phyloP scores from a whole-genome alignment of 768 basidiomycete species.

The Xerocomellus chrysenteron region DNA sequence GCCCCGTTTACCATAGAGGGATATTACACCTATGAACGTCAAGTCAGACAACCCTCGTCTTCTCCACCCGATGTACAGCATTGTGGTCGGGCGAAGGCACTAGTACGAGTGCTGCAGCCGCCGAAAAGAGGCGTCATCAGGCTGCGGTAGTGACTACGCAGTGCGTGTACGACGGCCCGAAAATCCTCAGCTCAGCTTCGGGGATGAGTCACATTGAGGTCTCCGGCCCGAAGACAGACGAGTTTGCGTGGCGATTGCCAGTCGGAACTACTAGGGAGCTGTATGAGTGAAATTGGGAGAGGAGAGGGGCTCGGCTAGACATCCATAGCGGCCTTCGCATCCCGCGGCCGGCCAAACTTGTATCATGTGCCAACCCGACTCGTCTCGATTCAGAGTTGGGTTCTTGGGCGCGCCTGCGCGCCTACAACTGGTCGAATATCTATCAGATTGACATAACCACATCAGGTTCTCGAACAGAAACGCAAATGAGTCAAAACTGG shows the following conservation, averaged over 20 bases:
- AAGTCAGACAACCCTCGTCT: background rate
- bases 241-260: background rate
- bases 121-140: background rate
- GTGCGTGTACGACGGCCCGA: background rate
- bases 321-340: conserved; percentile 31
- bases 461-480: conserved; percentile 19
- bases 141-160: background rate
- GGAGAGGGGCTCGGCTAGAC: conserved; percentile 43
- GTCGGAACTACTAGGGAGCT: conserved; percentile 3
- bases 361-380: conserved; percentile 41
- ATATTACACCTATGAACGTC: background rate
- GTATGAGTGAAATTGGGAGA: conserved; percentile 23
- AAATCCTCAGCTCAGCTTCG: background rate
- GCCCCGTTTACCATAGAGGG: background rate
- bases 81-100: background rate
- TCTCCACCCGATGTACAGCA: background rate
- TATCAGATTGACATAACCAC: conserved; percentile 2
- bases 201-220: background rate
- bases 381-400: conserved; percentile 34
- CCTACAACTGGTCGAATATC: conserved; percentile 13
- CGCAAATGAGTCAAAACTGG: conserved; percentile 8
- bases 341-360: conserved; percentile 29
- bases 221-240: background rate
- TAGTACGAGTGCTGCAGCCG: background rate
- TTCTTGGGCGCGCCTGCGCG: conserved; percentile 8